Conservation (phyloP, 2,329 filamentous ascomycete species). For the Cladosporium sphaerospermum region DNA sequence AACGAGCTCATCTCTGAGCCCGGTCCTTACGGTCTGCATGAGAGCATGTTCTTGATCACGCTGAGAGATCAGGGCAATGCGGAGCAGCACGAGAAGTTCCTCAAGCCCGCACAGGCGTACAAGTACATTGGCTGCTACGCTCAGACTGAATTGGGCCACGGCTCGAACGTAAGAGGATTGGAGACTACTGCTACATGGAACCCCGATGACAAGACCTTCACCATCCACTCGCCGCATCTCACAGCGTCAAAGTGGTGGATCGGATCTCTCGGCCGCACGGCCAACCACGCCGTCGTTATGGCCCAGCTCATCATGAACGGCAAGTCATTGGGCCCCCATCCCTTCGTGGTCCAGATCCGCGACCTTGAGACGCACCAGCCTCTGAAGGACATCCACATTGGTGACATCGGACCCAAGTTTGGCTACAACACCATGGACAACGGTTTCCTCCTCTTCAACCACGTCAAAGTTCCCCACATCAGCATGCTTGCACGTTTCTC, state of each 20-base stretch:
- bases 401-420: slow-evolving; percentile 69
- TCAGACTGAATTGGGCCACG: slow-evolving; percentile 74
- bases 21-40: slow-evolving; percentile 67
- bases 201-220: slow-evolving; percentile 66
- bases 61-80: slow-evolving; percentile 65
- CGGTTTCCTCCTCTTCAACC: slow-evolving; percentile 70
- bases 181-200: slow-evolving; percentile 72
- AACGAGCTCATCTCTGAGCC: slow-evolving; percentile 67
- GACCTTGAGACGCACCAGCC: slow-evolving; percentile 64
- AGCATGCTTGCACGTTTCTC: slow-evolving; percentile 71
- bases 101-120: slow-evolving; percentile 62
- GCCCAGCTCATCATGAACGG: slow-evolving; percentile 66
- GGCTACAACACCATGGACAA: slow-evolving; percentile 65
- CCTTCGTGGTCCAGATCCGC: slow-evolving; percentile 70
- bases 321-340: slow-evolving; percentile 66
- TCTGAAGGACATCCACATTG: slow-evolving; percentile 64
- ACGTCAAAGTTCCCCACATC: slow-evolving; percentile 67
- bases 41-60: slow-evolving; percentile 64
- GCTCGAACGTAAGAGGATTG: slow-evolving; percentile 67
- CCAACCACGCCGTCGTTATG: slow-evolving; percentile 73
- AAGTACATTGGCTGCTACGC: slow-evolving; percentile 73
- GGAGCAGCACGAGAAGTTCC: slow-evolving; percentile 67
- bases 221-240: slow-evolving; percentile 64
- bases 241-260: slow-evolving; percentile 84
- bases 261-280: slow-evolving; percentile 67